These are phyloP conservation scores for Eustoma russellianum DNA, from an alignment of 257 asterid species.

Conservation along the genomic window DNA sequence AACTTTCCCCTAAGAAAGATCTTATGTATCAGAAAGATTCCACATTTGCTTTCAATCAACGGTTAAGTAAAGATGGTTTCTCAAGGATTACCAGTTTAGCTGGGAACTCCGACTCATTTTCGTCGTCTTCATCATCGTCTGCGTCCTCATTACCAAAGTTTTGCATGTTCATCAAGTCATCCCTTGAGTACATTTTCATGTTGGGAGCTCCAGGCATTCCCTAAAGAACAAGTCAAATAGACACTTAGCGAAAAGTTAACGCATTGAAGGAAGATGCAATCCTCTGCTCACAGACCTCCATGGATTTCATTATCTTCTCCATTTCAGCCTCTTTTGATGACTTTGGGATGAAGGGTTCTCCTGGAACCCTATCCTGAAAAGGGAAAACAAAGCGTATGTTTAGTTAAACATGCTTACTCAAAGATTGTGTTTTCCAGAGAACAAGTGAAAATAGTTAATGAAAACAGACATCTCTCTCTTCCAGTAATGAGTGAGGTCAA, in stretches of 20 bases:
- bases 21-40: slow-evolving; percentile 3
- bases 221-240: slow-evolving; percentile 24
- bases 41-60: not conserved
- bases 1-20: slow-evolving; percentile 48
- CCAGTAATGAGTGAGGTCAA: no score
- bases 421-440: no score
- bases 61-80: not conserved
- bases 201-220: slow-evolving; percentile 95
- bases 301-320: slow-evolving; percentile 78
- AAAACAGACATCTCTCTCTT: no score
- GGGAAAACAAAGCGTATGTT: not conserved
- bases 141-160: slow-evolving; percentile 60
- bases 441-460: no score
- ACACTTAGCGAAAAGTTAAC: not conserved
- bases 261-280: slow-evolving; percentile 1
- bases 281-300: slow-evolving; percentile 47
- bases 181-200: slow-evolving; percentile 94
- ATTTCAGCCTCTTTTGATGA: slow-evolving; percentile 86
- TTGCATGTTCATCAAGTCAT: slow-evolving; percentile 68
- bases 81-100: slow-evolving; percentile 46
- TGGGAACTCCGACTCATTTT: slow-evolving; percentile 40
- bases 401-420: no score
- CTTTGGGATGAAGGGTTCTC: slow-evolving; percentile 78
- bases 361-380: slow-evolving; percentile 68
- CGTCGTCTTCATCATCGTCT: slow-evolving; percentile 61